These are phyloP conservation scores for Ophidiomyces ophidiicola DNA, from an alignment of 2,329 filamentous ascomycete genomes.

Conservation along the genomic window DNA sequence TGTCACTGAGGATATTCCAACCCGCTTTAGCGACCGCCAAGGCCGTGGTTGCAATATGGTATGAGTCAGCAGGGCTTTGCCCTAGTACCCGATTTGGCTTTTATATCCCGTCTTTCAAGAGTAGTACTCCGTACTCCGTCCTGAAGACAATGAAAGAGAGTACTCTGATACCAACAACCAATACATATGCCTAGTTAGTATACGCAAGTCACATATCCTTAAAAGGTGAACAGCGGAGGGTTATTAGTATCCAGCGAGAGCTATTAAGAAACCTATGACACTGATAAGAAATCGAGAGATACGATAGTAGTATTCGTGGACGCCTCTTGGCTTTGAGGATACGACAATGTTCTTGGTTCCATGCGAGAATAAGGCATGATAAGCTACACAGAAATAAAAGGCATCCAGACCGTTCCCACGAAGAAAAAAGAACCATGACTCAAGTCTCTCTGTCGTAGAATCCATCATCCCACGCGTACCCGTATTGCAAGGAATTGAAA, in stretches of 20 bases:
- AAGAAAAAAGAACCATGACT: conserved; percentile 7
- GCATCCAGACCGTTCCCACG: not conserved
- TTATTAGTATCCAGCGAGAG: too few relatives aligned
- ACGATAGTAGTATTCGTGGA: too few relatives aligned
- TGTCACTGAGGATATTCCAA: not conserved
- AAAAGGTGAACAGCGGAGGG: too few relatives aligned
- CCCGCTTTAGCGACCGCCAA: conserved; percentile 10
- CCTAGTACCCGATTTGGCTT: conserved; percentile 14
- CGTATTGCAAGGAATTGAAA: conserved; percentile 6
- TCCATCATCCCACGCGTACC: conserved; percentile 7
- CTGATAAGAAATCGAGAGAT: too few relatives aligned
- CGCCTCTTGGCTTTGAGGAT: not conserved
- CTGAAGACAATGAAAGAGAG: too few relatives aligned
- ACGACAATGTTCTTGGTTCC: not conserved
- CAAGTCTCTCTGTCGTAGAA: conserved; percentile 7
- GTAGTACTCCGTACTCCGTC: too few relatives aligned
- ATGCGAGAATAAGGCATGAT: conserved; percentile 3
- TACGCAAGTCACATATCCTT: too few relatives aligned
- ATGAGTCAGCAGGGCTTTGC: conserved; percentile 12
- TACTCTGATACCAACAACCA: too few relatives aligned
- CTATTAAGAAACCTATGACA: too few relatives aligned
- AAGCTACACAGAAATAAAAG: not conserved
- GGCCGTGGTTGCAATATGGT: not conserved
- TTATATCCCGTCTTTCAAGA: conserved; percentile 4
- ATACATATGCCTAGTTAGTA: too few relatives aligned